These are phyloP conservation scores for Boeremia exigua DNA, from an alignment of 2,329 filamentous ascomycete genomes.

Conservation along the genomic window DNA sequence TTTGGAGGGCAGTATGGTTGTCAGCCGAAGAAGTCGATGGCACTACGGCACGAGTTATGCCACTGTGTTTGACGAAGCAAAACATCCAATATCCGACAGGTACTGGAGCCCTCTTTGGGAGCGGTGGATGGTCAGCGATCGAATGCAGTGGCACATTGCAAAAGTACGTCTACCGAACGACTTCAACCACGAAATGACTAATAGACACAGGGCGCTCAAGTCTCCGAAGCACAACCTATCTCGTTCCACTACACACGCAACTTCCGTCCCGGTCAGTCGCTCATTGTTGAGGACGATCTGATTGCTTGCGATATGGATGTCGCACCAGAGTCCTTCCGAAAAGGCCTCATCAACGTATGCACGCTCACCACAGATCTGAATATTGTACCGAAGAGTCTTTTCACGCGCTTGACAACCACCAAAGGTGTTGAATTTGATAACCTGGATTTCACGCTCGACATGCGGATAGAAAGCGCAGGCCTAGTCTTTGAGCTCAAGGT, in stretches of 20 bases:
- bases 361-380: constrained; percentile 81
- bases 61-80: constrained; percentile 77
- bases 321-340: constrained; percentile 61
- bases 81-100: constrained; percentile 73
- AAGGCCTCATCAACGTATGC: constrained; percentile 71
- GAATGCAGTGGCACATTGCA: constrained; percentile 86
- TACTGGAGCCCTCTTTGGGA: constrained; percentile 85
- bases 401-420: constrained; percentile 78
- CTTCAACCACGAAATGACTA: neutral
- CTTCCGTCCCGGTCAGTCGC: constrained; percentile 77
- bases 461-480: constrained; percentile 80
- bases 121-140: constrained; percentile 80
- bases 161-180: constrained; percentile 59
- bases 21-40: constrained; percentile 74
- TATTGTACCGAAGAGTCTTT: constrained; percentile 74
- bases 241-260: constrained; percentile 87
- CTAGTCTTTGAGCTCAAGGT: constrained; percentile 80
- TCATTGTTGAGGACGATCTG: constrained; percentile 79
- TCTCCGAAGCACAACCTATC: constrained; percentile 75
- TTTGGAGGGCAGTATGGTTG: constrained; percentile 79
- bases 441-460: constrained; percentile 80
- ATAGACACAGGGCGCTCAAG: constrained; percentile 67
- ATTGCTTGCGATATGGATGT: constrained; percentile 76
- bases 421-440: constrained; percentile 83
- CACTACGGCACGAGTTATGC: constrained; percentile 84